Evolutionary conservation across 805 yeast genomes (phyloP).

Genomic region (Teunomyces lycoperdinae): DNA sequence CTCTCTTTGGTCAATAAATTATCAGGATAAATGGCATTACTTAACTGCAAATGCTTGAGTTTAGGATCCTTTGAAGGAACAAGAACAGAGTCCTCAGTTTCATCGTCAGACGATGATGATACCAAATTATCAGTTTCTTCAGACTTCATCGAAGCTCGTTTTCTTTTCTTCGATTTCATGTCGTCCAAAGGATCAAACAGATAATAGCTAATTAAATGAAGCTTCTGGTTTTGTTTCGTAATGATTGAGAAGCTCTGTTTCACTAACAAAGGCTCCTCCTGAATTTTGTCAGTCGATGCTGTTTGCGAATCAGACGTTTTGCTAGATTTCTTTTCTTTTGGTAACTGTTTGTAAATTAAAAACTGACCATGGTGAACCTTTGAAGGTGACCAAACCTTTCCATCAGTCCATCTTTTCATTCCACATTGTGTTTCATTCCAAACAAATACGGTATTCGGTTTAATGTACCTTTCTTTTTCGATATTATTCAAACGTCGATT

Average conservation of each 20-base stretch:
- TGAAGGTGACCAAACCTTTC: slow-evolving; percentile 69
- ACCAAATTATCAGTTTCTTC: not conserved
- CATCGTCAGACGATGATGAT: slow-evolving; percentile 1
- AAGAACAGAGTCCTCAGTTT: not conserved
- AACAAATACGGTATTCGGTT: slow-evolving; percentile 59
- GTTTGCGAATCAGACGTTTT: slow-evolving; percentile 5
- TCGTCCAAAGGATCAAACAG: not conserved
- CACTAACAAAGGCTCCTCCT: slow-evolving; percentile 26
- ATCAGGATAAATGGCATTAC: slow-evolving; percentile 21
- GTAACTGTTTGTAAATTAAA: slow-evolving; percentile 55
- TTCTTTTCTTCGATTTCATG: not conserved
- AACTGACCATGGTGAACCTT: slow-evolving; percentile 42
- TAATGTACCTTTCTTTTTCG: slow-evolving; percentile 49
- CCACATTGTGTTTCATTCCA: slow-evolving; percentile 74
- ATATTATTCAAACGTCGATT: slow-evolving; percentile 54
- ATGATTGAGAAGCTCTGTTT: slow-evolving; percentile 64
- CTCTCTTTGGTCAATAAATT: not conserved
- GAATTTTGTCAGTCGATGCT: slow-evolving; percentile 38
- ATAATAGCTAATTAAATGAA: slow-evolving; percentile 60
- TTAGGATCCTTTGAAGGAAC: slow-evolving; percentile 25
- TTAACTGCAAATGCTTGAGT: slow-evolving; percentile 18
- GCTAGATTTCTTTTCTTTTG: slow-evolving; percentile 1
- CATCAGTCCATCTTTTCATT: slow-evolving; percentile 79
- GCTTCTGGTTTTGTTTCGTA: slow-evolving; percentile 49
- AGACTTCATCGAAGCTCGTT: not conserved